A percentile compares a stretch with the other conserved stretches of the same genome.
phyloP scores from a whole-genome alignment of 1,284 basidiomycete genomes.

The Cryptococcus hybrid region DNA sequence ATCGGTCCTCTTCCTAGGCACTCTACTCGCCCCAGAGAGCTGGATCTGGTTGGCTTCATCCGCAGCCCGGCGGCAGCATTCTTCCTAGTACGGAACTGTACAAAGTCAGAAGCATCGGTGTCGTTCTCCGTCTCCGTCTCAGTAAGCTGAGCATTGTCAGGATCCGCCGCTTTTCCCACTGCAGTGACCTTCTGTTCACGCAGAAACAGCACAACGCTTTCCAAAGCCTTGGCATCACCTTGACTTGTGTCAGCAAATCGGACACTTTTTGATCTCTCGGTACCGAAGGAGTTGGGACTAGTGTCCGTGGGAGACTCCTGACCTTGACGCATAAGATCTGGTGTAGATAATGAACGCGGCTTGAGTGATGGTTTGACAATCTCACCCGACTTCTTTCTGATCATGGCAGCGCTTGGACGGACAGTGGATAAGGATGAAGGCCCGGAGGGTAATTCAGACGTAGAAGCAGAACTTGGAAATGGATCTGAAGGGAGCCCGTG shows the following conservation, averaged over 20 bases:
- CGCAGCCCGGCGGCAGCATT: slow-evolving; percentile 33
- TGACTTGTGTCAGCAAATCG: slow-evolving; percentile 44
- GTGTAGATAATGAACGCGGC: slow-evolving; percentile 47
- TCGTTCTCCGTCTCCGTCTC: slow-evolving; percentile 49
- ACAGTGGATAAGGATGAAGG: slow-evolving; percentile 8
- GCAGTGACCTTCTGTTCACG: slow-evolving; percentile 48
- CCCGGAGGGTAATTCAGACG: slow-evolving; percentile 13
- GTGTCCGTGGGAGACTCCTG: slow-evolving; percentile 16
- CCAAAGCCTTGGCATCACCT: slow-evolving; percentile 38
- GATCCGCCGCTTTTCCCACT: slow-evolving; percentile 20
- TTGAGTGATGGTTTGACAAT: slow-evolving; percentile 51
- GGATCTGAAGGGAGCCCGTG: slow-evolving; percentile 30
- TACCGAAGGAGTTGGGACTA: slow-evolving; percentile 23
- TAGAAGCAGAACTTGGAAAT: slow-evolving; percentile 21
- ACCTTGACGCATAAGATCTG: slow-evolving; percentile 40
- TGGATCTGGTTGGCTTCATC: slow-evolving; percentile 31
- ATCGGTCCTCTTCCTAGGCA: slow-evolving; percentile 46
- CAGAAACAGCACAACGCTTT: slow-evolving; percentile 49
- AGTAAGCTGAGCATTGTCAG: slow-evolving; percentile 14
- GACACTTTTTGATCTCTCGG: slow-evolving; percentile 47
- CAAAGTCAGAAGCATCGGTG: slow-evolving; percentile 45
- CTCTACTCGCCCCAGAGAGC: slow-evolving; percentile 34
- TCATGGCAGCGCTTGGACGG: slow-evolving; percentile 24
- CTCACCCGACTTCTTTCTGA: slow-evolving; percentile 52
- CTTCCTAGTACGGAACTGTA: slow-evolving; percentile 45